Percentiles rank a stretch among this genome's conserved stretches.
Conservation (phyloP, 306 rosid species). For the Rosa lucieae region DNA sequence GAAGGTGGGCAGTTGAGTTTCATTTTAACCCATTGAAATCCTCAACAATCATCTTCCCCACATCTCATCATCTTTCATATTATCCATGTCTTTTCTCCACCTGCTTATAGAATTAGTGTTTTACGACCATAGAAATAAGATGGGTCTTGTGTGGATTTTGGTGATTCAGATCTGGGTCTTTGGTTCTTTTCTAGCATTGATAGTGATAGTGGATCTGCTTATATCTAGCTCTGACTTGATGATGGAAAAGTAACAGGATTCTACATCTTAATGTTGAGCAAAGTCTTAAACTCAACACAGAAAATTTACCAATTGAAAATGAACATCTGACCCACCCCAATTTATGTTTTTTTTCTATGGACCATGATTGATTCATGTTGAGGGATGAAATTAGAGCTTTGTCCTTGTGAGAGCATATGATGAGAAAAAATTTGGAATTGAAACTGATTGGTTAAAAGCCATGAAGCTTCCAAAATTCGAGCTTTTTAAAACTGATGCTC, state of each 20-base stretch:
- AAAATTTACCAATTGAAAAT: neutral
- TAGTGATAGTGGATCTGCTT: neutral
- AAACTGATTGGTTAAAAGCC: slow-evolving; percentile 17
- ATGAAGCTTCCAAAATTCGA: slow-evolving; percentile 25
- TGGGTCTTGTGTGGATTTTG: neutral
- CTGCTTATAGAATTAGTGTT: neutral
- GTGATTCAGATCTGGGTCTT: neutral
- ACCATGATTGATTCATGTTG: neutral
- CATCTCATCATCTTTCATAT: neutral
- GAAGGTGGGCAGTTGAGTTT: slow-evolving; percentile 81
- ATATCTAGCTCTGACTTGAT: neutral
- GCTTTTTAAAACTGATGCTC: slow-evolving; percentile 29
- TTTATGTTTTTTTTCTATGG: too few relatives aligned
- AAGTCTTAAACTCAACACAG: neutral
- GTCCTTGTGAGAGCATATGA: slow-evolving; percentile 1
- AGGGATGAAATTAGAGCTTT: neutral
- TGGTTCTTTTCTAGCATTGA: neutral
- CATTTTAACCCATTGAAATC: slow-evolving; percentile 31
- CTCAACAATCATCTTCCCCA: slow-evolving; percentile 80
- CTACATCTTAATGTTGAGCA: too few relatives aligned
- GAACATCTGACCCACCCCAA: neutral
- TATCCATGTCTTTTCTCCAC: neutral
- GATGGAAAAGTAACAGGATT: neutral
- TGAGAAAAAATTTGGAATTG: slow-evolving; percentile 10
- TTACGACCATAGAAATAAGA: neutral